These are phyloP conservation scores for Ogataea henricii DNA, from an alignment of 805 yeast species.

Conservation along the genomic window DNA sequence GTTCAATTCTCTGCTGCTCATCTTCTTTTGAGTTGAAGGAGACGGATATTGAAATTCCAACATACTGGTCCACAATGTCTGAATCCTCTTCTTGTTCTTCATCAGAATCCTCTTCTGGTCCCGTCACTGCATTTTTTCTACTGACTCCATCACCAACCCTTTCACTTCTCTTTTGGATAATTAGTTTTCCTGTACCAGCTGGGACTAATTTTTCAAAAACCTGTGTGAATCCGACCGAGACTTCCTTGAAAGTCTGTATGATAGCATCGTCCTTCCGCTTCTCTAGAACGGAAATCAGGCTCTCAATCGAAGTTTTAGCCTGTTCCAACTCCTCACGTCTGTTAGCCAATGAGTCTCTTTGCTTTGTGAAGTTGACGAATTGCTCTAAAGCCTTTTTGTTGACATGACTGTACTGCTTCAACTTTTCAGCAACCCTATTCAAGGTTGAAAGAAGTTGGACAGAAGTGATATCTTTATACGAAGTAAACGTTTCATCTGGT, in stretches of 20 bases:
- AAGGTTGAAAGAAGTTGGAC: constrained; percentile 55
- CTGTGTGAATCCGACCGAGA: constrained; percentile 68
- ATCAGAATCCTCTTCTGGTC: constrained; percentile 22
- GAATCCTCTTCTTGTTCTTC: constrained; percentile 23
- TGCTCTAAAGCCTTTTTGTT: constrained; percentile 91
- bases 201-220: constrained; percentile 85
- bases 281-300: constrained; percentile 67
- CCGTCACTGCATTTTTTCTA: constrained; percentile 5
- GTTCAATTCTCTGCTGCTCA: constrained; percentile 87
- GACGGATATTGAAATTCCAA: constrained; percentile 83
- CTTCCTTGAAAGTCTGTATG: constrained; percentile 71
- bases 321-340: constrained; percentile 70
- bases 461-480: constrained; percentile 45
- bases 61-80: constrained; percentile 53
- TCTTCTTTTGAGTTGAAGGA: constrained; percentile 85
- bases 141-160: constrained; percentile 11
- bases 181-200: constrained; percentile 70
- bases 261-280: constrained; percentile 84
- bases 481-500: constrained; percentile 78
- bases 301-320: constrained; percentile 73
- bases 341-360: constrained; percentile 62
- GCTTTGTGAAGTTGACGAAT: constrained; percentile 67
- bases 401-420: constrained; percentile 71
- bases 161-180: constrained; percentile 53
- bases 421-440: constrained; percentile 53